phyloP scores from a whole-genome alignment of 805 yeast species.

The Monosporozyma aquatica region DNA sequence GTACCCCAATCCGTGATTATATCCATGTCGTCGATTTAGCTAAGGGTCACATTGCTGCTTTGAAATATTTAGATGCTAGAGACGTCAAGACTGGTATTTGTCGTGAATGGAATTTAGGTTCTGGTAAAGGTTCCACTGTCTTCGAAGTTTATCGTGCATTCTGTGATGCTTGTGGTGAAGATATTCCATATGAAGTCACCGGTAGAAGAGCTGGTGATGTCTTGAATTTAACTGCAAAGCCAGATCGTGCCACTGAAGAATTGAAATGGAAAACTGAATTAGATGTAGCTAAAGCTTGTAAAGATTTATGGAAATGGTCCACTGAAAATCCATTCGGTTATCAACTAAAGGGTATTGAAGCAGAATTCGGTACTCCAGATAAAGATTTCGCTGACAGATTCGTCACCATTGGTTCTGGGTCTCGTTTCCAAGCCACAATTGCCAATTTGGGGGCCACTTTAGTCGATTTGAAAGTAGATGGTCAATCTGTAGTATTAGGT shows the following conservation, averaged over 20 bases:
- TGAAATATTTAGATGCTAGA: constrained; percentile 39
- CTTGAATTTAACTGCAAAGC: constrained; percentile 61
- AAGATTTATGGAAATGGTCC: constrained; percentile 74
- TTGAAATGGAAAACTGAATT: constrained; percentile 54
- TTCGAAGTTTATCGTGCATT: constrained; percentile 61
- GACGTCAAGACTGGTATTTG: constrained; percentile 39
- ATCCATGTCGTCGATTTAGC: constrained; percentile 77
- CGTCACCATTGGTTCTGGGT: constrained; percentile 25
- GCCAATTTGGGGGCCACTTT: constrained; percentile 46
- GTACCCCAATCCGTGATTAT: constrained; percentile 76
- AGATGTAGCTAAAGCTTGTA: constrained; percentile 53
- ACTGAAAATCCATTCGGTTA: constrained; percentile 59
- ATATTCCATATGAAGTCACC: constrained; percentile 55
- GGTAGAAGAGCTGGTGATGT: constrained; percentile 73
- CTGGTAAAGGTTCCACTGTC: constrained; percentile 75
- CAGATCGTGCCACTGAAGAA: constrained; percentile 57
- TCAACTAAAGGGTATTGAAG: constrained; percentile 22
- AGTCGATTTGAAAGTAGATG: constrained; percentile 35
- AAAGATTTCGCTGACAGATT: constrained; percentile 24
- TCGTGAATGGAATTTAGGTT: constrained; percentile 77
- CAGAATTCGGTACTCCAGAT: constrained; percentile 14
- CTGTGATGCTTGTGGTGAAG: constrained; percentile 52
- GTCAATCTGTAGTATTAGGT: constrained; percentile 34
- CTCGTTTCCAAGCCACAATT: constrained; percentile 33
- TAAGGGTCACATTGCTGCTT: constrained; percentile 65